Base-by-base conservation (phyloP, 345 rosid genomes). In the Triadica sebifera region DNA sequence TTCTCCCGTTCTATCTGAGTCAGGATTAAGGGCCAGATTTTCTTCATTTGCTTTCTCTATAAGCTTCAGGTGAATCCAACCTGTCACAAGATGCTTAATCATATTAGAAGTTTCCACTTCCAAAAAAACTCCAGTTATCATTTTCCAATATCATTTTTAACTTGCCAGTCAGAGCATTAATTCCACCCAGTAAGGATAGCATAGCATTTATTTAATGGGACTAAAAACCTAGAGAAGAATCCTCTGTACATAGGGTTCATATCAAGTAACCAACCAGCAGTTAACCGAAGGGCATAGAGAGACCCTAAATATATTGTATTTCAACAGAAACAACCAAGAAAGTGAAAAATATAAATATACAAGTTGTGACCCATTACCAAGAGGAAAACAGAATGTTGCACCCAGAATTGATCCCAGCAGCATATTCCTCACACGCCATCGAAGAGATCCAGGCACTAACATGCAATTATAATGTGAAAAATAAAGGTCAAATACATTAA, bases 21-120 rank as follows among this genome's bases (percentile, higher is more conserved):
- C 73, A 58, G 59, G 37, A 70, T 52, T 39, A 72, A 76, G 56
- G 60, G 71, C 73, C 57, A 45, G 46, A 29, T 75, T 84, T 64
- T 86, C 91, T 82, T 92, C 89, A 74, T 92, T 89, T 62, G 93
- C 97, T 84, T 92, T 94, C 80, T 90, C 87, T 71, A 92, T 82
- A 29, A 92, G 89, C 87, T 94, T 94, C 85, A 92, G 77, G 62
- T 94, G 97, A 69, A 91, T 57, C 97, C 97, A 92, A 75, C 97
- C 97, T 92, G 78, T 74, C 50, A 74, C n/a, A 43, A 75, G 47
- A 76, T 41, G 29, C 41, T 38, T 25, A 62, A 17, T 52, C 53
- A 17, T 68, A 10, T 72, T 19, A 78, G 61, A 59, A 4, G 57
- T 51, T 69, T 58, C n/a, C 29, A 19, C 9, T 8, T 15, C 62